A percentile compares a stretch with the other conserved stretches of the same genome.
Evolutionary conservation across 768 basidiomycete species (phyloP).

Genomic region (Trametes gibbosa): DNA sequence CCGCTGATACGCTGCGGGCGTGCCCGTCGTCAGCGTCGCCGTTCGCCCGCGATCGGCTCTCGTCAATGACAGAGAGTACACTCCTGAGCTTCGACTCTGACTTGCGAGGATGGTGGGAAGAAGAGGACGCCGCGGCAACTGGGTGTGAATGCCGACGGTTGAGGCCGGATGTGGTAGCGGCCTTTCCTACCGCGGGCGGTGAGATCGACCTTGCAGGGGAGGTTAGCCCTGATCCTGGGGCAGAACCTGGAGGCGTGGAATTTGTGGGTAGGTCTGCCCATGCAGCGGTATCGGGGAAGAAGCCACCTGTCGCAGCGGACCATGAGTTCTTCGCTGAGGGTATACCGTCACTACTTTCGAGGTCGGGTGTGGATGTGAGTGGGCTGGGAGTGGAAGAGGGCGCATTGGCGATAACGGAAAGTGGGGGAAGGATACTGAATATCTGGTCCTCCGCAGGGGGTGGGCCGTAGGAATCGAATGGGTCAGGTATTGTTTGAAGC

Average conservation of each 20-base stretch:
- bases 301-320: slow-evolving; percentile 45
- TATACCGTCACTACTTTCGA: slow-evolving; percentile 28
- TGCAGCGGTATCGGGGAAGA: slow-evolving; percentile 42
- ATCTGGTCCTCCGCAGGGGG: slow-evolving; percentile 88
- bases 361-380: slow-evolving; percentile 41
- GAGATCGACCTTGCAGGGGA: slow-evolving; percentile 44
- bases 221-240: slow-evolving; percentile 19
- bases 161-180: slow-evolving; percentile 6
- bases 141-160: slow-evolving; percentile 55
- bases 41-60: slow-evolving; percentile 41
- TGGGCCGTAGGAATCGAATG: slow-evolving; percentile 89
- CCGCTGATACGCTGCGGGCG: slow-evolving; percentile 12
- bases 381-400: slow-evolving; percentile 62
- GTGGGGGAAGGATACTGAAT: slow-evolving; percentile 87
- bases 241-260: slow-evolving; percentile 23
- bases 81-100: slow-evolving; percentile 67
- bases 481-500: slow-evolving; percentile 86
- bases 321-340: slow-evolving; percentile 36
- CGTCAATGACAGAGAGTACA: slow-evolving; percentile 72
- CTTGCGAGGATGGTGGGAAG: slow-evolving; percentile 44
- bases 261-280: slow-evolving; percentile 28
- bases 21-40: slow-evolving; percentile 12
- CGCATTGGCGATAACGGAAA: slow-evolving; percentile 68
- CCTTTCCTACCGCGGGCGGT: slow-evolving; percentile 36
- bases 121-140: slow-evolving; percentile 26